Conservation (phyloP, 257 asterid species). For the Hygrophila difformis region DNA sequence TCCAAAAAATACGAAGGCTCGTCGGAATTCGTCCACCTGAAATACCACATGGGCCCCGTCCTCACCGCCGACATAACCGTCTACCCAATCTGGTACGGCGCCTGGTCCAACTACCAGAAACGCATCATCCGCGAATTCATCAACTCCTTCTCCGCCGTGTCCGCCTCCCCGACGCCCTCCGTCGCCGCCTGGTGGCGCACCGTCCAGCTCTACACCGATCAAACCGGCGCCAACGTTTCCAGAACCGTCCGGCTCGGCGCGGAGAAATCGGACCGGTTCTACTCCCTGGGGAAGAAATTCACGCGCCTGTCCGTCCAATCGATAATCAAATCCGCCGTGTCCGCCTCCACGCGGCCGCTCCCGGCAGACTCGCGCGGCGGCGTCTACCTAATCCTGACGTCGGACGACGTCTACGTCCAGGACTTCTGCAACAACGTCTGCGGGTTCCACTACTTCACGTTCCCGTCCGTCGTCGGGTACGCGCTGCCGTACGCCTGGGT, state of each 20-base stretch:
- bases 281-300: slow-evolving; percentile 56
- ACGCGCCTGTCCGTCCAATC: slow-evolving; percentile 67
- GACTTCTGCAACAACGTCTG: slow-evolving; percentile 69
- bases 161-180: slow-evolving; percentile 41
- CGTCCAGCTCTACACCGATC: slow-evolving; percentile 69
- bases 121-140: slow-evolving; percentile 85
- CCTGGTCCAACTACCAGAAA: slow-evolving; percentile 58
- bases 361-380: slow-evolving; percentile 68
- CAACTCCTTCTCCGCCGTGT: slow-evolving; percentile 55
- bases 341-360: slow-evolving; percentile 53
- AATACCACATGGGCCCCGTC: slow-evolving; percentile 91
- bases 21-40: slow-evolving; percentile 60
- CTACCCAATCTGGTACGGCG: slow-evolving; percentile 87
- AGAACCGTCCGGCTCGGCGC: slow-evolving; percentile 41
- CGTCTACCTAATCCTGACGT: slow-evolving; percentile 65
- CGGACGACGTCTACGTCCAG: slow-evolving; percentile 62
- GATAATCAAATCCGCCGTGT: slow-evolving; percentile 58
- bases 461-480: slow-evolving; percentile 84
- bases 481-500: slow-evolving; percentile 95
- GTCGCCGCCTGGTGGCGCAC: slow-evolving; percentile 85
- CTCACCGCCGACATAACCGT: slow-evolving; percentile 70
- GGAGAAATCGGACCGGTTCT: slow-evolving; percentile 57
- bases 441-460: slow-evolving; percentile 82
- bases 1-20: slow-evolving; percentile 88
- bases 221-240: slow-evolving; percentile 60